A percentile compares a stretch with the other conserved stretches of the same genome.
Evolutionary conservation across 345 rosid species (phyloP).

Genomic region (Linum usitatissimum): DNA sequence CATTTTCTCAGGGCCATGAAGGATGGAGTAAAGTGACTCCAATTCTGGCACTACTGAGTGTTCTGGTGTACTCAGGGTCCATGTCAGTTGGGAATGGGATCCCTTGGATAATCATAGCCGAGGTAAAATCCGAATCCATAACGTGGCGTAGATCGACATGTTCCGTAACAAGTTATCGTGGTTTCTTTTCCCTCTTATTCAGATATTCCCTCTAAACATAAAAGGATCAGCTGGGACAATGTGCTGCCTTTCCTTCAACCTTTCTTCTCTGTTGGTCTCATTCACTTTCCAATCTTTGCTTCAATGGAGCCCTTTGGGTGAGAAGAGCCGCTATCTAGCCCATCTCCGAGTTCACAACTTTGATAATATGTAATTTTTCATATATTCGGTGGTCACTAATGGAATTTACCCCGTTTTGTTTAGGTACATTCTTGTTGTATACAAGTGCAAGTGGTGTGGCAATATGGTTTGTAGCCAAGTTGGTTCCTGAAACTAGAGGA

Average conservation of each 20-base stretch:
- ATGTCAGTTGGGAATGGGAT: background rate
- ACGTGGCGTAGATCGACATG: too few species aligned
- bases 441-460: background rate
- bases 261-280: background rate
- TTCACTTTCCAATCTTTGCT: background rate
- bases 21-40: background rate
- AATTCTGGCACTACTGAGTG: background rate
- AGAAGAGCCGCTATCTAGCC: too few species aligned
- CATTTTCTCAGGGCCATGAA: background rate
- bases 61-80: background rate
- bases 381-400: too few species aligned
- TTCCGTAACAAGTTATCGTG: too few species aligned
- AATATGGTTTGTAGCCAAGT: background rate
- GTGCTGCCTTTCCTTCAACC: background rate
- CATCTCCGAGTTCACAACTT: too few species aligned
- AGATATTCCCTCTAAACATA: background rate
- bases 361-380: too few species aligned
- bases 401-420: too few species aligned
- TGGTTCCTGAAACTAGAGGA: slow-evolving; percentile 7
- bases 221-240: background rate
- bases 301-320: background rate
- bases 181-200: background rate
- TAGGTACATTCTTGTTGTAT: slow-evolving; percentile 1
- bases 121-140: background rate
- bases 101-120: slow-evolving; percentile 1